Base-by-base conservation (phyloP, 2,329 filamentous ascomycete species). In the Talaromyces pinophilus region DNA sequence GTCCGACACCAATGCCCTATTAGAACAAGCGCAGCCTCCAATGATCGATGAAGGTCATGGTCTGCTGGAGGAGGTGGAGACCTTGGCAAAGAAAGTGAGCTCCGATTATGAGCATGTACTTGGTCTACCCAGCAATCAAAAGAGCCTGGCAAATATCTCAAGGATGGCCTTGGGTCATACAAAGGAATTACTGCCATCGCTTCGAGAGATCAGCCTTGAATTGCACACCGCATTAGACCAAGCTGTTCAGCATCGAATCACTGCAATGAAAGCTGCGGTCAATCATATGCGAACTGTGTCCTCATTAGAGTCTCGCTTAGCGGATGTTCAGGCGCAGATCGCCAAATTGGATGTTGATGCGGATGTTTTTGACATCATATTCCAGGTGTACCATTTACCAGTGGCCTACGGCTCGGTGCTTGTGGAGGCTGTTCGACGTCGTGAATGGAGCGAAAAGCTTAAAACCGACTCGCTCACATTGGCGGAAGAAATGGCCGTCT, bases 401-500 rank as follows among this genome's bases (percentile, higher is more conserved):
- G 90, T 90, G 65, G 88, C 96, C 72, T 99, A 98, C 76, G 93
- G 93, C 0, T 93, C 93, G 2, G 91, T 97, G 67, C 82, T 96
- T 22, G 87, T 92, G 3, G 95, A 99, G 78, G 90, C 92, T 17
- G 87, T 97, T 48, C 87, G 92, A 66, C 89, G 95, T 25, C 89
- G 89, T 40, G 93, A 97, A 79, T 99, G 95, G 93, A 88, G 87
- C 13, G 92, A 96, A 62, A 97, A 96, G 78, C 90, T 98, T 77
- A 92, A 90, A 75, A 86, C 87, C 2, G 95, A 98, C 73, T 95
- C 94, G 0, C 89, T 91, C 2, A 92, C 90, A 0, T 81, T 99
- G 30, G 92, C 93, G 30, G 96, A 98, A 76, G 94, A 98, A 75
- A 92, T 98, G 85, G 92, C 93, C 1, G 83, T 92, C 0, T 94